These are phyloP conservation scores for Purpureocillium takamizusanense DNA, from an alignment of 2,329 filamentous ascomycete species.

Conservation along the genomic window DNA sequence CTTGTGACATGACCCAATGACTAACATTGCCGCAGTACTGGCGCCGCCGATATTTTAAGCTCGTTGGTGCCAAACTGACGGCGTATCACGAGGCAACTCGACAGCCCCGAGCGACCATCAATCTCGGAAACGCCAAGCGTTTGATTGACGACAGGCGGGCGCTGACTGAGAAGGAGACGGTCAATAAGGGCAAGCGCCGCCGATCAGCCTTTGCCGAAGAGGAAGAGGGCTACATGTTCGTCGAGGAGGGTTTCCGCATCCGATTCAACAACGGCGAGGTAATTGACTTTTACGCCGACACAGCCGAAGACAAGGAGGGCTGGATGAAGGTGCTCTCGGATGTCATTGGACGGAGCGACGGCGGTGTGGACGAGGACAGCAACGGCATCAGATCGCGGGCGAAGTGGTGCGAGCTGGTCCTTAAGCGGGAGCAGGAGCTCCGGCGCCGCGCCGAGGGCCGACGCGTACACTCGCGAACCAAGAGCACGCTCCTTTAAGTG, in stretches of 20 bases:
- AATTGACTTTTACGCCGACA: constrained; percentile 97
- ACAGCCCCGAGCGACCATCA: constrained; percentile 94
- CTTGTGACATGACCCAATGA: background rate
- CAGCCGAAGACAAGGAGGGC: constrained; percentile 73
- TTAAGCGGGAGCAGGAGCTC: constrained; percentile 54
- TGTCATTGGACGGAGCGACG: constrained; percentile 47
- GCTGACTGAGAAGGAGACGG: constrained; percentile 75
- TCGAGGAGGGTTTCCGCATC: constrained; percentile 97
- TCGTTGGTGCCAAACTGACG: constrained; percentile 82
- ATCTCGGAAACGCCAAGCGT: constrained; percentile 83
- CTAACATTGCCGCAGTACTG: constrained; percentile 65
- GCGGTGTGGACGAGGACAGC: constrained; percentile 35
- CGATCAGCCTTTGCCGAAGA: constrained; percentile 96
- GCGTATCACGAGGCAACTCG: constrained; percentile 93
- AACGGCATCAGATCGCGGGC: constrained; percentile 34
- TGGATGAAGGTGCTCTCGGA: constrained; percentile 90
- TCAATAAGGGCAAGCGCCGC: constrained; percentile 68
- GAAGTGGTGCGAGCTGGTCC: constrained; percentile 60
- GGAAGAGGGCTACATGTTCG: constrained; percentile 99
- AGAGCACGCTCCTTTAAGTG: constrained; percentile 45
- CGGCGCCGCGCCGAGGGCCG: constrained; percentile 43
- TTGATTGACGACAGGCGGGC: constrained; percentile 86
- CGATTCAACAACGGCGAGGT: constrained; percentile 97
- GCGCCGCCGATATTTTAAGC: constrained; percentile 95
- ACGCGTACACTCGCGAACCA: constrained; percentile 46